Conservation (phyloP, 2,329 filamentous ascomycete genomes). For the Emmonsiellopsis sp. region DNA sequence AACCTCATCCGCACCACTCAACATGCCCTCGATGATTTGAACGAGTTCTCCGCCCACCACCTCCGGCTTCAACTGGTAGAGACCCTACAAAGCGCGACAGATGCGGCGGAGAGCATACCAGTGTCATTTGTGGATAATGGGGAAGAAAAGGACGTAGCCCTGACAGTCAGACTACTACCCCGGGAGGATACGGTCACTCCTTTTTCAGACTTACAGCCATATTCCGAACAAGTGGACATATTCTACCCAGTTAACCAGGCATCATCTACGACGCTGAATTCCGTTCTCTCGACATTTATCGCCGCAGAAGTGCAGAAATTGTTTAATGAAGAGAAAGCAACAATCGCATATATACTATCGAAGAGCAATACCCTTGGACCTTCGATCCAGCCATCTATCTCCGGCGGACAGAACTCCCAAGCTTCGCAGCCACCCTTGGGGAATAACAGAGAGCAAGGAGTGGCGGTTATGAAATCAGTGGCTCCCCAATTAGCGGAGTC, state of each 20-base stretch:
- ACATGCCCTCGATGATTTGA: conserved; percentile 73
- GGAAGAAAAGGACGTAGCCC: conserved; percentile 37
- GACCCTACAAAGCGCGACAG: conserved; percentile 14
- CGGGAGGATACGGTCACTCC: conserved; percentile 37
- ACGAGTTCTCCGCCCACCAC: conserved; percentile 77
- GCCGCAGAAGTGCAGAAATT: conserved; percentile 66
- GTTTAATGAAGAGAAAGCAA: conserved; percentile 81
- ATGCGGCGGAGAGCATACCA: background rate
- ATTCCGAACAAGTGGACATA: conserved; percentile 63
- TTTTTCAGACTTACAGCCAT: conserved; percentile 56
- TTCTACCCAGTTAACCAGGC: conserved; percentile 63
- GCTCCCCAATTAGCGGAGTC: conserved; percentile 44
- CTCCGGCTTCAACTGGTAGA: conserved; percentile 59
- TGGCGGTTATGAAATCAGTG: conserved; percentile 26
- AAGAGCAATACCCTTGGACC: conserved; percentile 32
- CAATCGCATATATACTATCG: conserved; percentile 65
- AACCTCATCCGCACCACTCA: conserved; percentile 73
- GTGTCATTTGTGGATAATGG: conserved; percentile 4
- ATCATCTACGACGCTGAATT: conserved; percentile 59
- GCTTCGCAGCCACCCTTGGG: conserved; percentile 19
- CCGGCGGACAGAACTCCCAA: conserved; percentile 25
- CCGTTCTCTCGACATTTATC: conserved; percentile 64
- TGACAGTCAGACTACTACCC: conserved; percentile 62
- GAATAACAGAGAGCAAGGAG: conserved; percentile 19
- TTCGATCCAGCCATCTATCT: conserved; percentile 35